These are phyloP conservation scores for Forsythia suspensa DNA, from an alignment of 257 asterid genomes.

Conservation along the genomic window DNA sequence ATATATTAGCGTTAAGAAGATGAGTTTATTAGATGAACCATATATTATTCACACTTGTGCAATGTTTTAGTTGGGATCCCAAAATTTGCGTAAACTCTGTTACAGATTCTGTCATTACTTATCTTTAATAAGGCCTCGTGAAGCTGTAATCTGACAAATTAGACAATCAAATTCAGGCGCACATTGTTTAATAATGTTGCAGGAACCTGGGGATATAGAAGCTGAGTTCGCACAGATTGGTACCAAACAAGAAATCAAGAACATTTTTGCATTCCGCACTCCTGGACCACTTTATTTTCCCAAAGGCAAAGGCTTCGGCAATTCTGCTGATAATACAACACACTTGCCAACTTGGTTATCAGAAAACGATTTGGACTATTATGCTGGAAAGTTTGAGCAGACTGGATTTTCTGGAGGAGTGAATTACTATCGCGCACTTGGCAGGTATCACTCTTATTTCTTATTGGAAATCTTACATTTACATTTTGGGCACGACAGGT, in stretches of 20 bases:
- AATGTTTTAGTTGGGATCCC: not conserved
- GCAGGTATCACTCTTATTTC: slow-evolving; percentile 24
- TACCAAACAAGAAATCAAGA: slow-evolving; percentile 48
- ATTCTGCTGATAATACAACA: slow-evolving; percentile 26
- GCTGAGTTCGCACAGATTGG: slow-evolving; percentile 61
- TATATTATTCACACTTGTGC: not conserved
- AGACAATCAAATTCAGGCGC: not conserved
- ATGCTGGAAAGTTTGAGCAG: slow-evolving; percentile 42
- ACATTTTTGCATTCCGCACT: slow-evolving; percentile 39
- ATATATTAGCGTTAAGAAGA: not conserved
- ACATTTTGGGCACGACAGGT: too few relatives aligned
- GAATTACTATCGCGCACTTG: slow-evolving; percentile 69
- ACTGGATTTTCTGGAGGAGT: slow-evolving; percentile 82
- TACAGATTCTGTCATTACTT: too few relatives aligned
- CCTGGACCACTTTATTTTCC: slow-evolving; percentile 58
- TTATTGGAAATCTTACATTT: not conserved
- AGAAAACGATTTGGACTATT: slow-evolving; percentile 67
- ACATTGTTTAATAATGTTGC: slow-evolving; percentile 20
- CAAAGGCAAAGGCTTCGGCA: slow-evolving; percentile 51
- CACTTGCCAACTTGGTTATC: slow-evolving; percentile 53
- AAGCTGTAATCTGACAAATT: too few relatives aligned
- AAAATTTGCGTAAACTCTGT: too few relatives aligned
- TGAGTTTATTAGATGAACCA: not conserved
- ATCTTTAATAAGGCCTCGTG: too few relatives aligned
- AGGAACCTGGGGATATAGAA: slow-evolving; percentile 83